Evolutionary conservation across 352 stramenopile genomes (phyloP).

Genomic region (Thalassiosira livingstoniorum): DNA sequence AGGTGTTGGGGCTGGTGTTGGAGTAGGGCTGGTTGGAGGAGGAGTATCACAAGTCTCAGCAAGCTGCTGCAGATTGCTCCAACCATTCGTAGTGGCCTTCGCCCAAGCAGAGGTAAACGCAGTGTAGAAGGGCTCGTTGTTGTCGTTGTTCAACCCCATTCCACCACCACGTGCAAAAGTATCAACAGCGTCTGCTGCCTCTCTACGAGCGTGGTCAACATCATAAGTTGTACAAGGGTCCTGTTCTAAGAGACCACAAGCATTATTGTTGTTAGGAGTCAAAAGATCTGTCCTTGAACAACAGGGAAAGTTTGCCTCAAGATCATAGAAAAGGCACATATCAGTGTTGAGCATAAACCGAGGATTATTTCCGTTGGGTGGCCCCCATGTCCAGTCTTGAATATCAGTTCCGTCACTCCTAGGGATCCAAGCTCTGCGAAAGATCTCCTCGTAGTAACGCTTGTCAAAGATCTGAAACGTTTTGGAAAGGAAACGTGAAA

Average conservation of each 20-base stretch:
- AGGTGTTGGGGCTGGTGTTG: neutral
- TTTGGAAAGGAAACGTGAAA: neutral
- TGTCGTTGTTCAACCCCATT: conserved; percentile 28
- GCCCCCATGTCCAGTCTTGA: conserved; percentile 51
- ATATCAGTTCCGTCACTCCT: conserved; percentile 21
- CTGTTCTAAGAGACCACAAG: neutral
- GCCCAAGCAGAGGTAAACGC: conserved; percentile 35
- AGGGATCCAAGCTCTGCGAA: conserved; percentile 44
- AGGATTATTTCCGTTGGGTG: conserved; percentile 21
- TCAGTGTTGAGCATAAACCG: conserved; percentile 54
- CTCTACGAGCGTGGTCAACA: neutral
- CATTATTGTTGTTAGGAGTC: conserved; percentile 5
- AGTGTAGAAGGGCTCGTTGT: conserved; percentile 38
- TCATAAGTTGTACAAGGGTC: neutral
- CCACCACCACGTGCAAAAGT: conserved; percentile 4
- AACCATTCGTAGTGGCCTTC: conserved; percentile 42
- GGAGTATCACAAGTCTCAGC: neutral
- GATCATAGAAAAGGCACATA: conserved; percentile 52
- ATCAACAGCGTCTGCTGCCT: conserved; percentile 13
- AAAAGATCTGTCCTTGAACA: conserved; percentile 16
- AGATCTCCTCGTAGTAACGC: conserved; percentile 53
- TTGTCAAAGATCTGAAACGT: conserved; percentile 40
- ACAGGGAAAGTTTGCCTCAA: conserved; percentile 27
- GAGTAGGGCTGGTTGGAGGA: neutral
- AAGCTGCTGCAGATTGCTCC: conserved; percentile 13